These are phyloP conservation scores for Iberis amara DNA, from an alignment of 441 rosid genomes.

Conservation along the genomic window DNA sequence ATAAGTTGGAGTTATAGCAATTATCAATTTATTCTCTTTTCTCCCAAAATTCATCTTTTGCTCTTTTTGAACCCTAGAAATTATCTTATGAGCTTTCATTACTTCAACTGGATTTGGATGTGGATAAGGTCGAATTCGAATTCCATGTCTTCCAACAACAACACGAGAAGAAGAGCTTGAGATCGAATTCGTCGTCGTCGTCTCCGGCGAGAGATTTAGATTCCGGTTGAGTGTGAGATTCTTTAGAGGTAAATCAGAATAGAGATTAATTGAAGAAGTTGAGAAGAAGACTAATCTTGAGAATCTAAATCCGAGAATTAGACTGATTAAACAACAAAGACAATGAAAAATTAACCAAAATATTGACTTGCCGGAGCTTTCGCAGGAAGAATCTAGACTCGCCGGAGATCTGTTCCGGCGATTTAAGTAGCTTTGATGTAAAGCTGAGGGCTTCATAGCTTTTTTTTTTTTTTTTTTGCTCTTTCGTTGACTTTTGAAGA, in stretches of 20 bases:
- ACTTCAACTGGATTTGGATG: conserved; percentile 90
- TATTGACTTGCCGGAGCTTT: conserved; percentile 48
- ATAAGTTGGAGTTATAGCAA: conserved; percentile 85
- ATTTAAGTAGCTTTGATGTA: conserved; percentile 71
- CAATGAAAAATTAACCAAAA: conserved; percentile 78
- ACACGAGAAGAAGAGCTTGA: too few species aligned
- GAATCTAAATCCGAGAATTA: conserved; percentile 89
- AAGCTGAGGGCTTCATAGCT: conserved; percentile 86
- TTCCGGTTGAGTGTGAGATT: conserved; percentile 14
- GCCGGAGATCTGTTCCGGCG: conserved; percentile 63
- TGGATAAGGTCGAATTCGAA: conserved; percentile 99
- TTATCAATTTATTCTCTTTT: conserved; percentile 57
- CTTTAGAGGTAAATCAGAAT: conserved; percentile 41
- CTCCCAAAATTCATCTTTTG: conserved; percentile 70
- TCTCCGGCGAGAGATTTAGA: conserved; percentile 9
- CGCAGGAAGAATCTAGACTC: conserved; percentile 47
- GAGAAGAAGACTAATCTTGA: conserved; percentile 83
- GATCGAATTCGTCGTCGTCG: conserved; percentile 38
- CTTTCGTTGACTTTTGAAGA: too few species aligned
- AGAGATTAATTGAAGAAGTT: conserved; percentile 50
- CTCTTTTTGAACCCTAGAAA: conserved; percentile 82
- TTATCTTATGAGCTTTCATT: conserved; percentile 84
- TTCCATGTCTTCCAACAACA: conserved; percentile 95
- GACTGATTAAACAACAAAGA: conserved; percentile 74
- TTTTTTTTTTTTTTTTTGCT: too few species aligned